Percentiles rank a stretch among this genome's conserved stretches.
These are phyloP conservation scores for Lactarius pseudohatsudake DNA, from an alignment of 768 basidiomycete species.

Conservation along the genomic window DNA sequence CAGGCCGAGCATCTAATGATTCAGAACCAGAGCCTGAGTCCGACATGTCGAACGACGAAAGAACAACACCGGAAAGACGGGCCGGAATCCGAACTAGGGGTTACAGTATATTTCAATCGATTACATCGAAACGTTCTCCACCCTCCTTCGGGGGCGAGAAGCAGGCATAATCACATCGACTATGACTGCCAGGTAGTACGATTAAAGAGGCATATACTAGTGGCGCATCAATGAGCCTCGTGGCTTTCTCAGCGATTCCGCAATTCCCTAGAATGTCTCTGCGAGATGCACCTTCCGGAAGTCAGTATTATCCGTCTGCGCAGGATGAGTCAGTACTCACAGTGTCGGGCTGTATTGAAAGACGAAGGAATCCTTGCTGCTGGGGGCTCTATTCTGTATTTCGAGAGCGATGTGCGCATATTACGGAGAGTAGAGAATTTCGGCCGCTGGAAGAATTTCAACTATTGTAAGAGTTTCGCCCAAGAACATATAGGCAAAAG, in stretches of 20 bases:
- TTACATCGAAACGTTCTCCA: no score
- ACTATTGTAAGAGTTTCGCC: background rate
- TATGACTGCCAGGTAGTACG: background rate
- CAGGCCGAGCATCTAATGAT: background rate
- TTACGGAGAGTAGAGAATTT: background rate
- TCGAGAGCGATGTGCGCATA: conserved; percentile 53
- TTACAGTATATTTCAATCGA: no score
- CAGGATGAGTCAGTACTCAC: background rate
- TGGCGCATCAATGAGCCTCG: no score
- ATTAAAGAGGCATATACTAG: background rate
- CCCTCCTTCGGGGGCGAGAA: background rate
- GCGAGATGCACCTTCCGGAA: background rate
- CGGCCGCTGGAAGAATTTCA: no score
- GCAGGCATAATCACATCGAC: background rate
- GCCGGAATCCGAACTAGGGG: background rate
- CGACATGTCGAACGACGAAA: background rate
- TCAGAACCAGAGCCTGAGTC: background rate
- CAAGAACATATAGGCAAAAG: no score
- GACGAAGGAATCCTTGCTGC: conserved; percentile 20
- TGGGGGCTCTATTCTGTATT: conserved; percentile 45
- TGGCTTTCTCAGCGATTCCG: conserved; percentile 1
- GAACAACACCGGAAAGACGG: background rate
- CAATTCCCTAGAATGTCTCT: background rate
- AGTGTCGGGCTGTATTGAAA: background rate
- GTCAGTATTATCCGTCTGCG: background rate